Evolutionary conservation across 805 yeast species (phyloP), one percentile per base, ranked within the genome.

Genomic region (Wilhelminamyces savonicus): DNA sequence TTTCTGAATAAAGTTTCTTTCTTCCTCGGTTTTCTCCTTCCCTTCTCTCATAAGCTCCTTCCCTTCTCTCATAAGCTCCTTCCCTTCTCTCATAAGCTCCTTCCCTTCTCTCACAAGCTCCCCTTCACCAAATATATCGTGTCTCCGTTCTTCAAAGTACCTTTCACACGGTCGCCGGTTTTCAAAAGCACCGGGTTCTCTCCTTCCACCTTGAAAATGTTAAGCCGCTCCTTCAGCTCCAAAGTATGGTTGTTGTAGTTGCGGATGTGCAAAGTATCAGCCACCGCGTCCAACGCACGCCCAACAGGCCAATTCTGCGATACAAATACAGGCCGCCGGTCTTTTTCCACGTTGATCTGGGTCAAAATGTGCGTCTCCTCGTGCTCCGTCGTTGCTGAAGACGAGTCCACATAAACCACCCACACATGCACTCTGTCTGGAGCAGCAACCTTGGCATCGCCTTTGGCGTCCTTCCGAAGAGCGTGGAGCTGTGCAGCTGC

Each of bases 281-380:
- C 68, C 5, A 71, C 61, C 15, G 64, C 60, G 46, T 77, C 84
- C 20, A 78, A 47, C 12, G 74, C 66, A 31, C 76, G 52, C 1
- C 84, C 84, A 19, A 75, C 66, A 0, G 77, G 72, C 81, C 82
- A 76, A 17, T 62, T 53, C 33, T 65, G 70, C 12, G 74, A 72
- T 10, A 76, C 66, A 47, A 46, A 78, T 13, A 74, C 44, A 1
- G 69, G 59, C 13, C 44, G 47, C 22, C 54, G 35, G 29, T 49
- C 56, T 18, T 44, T 44, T 7, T 47, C 54, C 5, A 45, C 40
- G 31, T 56, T 47, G 12, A 59, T 46, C 3, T 41, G 37, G 18
- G 34, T 36, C 12, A 55, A 36, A 10, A 29, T 29, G 8, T 50
- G 55, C 5, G 44, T 50, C 22, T 57, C 62, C n/a, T 39, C 30